Conservation (phyloP, 1,284 basidiomycete species). For the Lentinula novae-zelandiae region DNA sequence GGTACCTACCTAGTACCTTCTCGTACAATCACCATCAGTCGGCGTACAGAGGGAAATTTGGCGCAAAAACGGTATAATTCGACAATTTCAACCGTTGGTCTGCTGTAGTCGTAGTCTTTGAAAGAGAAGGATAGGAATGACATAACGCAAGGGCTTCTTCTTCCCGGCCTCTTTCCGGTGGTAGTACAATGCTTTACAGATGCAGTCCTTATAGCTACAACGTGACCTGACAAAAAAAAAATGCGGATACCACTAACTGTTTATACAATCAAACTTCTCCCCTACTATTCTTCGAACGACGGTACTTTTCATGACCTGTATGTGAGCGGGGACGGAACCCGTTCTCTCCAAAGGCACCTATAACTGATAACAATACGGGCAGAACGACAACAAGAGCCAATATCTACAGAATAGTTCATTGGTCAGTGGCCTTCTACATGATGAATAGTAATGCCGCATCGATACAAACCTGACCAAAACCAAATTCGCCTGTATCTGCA, state of each 20-base stretch:
- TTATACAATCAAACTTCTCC: neutral
- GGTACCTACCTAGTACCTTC: too few relatives aligned
- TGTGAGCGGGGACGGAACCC: constrained; percentile 38
- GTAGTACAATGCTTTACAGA: too few relatives aligned
- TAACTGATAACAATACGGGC: constrained; percentile 30
- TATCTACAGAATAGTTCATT: constrained; percentile 19
- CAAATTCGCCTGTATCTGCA: constrained; percentile 18
- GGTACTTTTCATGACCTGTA: constrained; percentile 4
- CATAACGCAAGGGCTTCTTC: too few relatives aligned
- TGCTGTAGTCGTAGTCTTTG: too few relatives aligned
- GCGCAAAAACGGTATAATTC: too few relatives aligned
- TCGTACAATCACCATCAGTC: too few relatives aligned
- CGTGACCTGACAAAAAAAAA: neutral
- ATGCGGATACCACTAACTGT: neutral
- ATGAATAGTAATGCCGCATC: neutral
- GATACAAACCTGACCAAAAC: constrained; percentile 28
- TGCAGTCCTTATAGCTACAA: too few relatives aligned
- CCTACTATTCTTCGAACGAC: neutral
- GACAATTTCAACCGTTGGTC: too few relatives aligned
- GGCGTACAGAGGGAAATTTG: too few relatives aligned
- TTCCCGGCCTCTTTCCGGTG: too few relatives aligned
- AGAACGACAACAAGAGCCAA: constrained; percentile 32
- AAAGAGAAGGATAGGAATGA: too few relatives aligned
- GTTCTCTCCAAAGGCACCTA: constrained; percentile 24
- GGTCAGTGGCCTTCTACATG: neutral